A percentile compares a stretch with the other conserved stretches of the same genome.
These are phyloP conservation scores for Fusarium sp. DNA, from an alignment of 2,329 filamentous ascomycete genomes.

Conservation along the genomic window DNA sequence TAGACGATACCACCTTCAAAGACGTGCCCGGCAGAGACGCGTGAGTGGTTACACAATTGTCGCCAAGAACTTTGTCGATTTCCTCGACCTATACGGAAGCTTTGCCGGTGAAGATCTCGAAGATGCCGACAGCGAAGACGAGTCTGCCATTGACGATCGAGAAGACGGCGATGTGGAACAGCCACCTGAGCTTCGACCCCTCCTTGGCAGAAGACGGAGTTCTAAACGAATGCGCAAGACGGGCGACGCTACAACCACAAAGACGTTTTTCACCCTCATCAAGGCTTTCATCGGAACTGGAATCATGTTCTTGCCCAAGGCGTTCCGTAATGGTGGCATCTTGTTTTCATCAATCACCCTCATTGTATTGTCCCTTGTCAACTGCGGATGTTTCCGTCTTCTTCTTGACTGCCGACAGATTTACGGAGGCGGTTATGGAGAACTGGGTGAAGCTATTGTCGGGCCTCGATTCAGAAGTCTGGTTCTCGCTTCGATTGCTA, in stretches of 20 bases:
- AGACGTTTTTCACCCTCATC: constrained; percentile 80
- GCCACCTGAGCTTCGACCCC: constrained; percentile 64
- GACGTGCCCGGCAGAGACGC: constrained; percentile 52
- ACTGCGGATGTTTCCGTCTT: constrained; percentile 76
- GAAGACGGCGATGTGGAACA: constrained; percentile 56
- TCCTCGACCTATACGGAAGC: constrained; percentile 77
- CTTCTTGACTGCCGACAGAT: constrained; percentile 72
- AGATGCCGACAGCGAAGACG: constrained; percentile 64
- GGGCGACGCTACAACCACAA: constrained; percentile 73
- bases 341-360: constrained; percentile 78
- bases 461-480: constrained; percentile 70
- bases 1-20: constrained; percentile 54
- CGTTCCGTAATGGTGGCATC: constrained; percentile 80
- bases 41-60: constrained; percentile 58
- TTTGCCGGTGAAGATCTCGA: constrained; percentile 78
- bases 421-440: constrained; percentile 77
- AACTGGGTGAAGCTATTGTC: constrained; percentile 73
- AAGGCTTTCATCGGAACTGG: constrained; percentile 84
- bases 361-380: constrained; percentile 70
- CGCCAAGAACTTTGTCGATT: constrained; percentile 77
- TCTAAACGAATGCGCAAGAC: constrained; percentile 55
- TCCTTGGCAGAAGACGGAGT: constrained; percentile 61
- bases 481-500: constrained; percentile 74
- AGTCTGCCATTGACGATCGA: constrained; percentile 62
- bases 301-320: constrained; percentile 84